Percentiles rank a stretch among this genome's conserved stretches.
Evolutionary conservation across 2,329 filamentous ascomycete genomes (phyloP).

Genomic region (Aspergillus sojae): DNA sequence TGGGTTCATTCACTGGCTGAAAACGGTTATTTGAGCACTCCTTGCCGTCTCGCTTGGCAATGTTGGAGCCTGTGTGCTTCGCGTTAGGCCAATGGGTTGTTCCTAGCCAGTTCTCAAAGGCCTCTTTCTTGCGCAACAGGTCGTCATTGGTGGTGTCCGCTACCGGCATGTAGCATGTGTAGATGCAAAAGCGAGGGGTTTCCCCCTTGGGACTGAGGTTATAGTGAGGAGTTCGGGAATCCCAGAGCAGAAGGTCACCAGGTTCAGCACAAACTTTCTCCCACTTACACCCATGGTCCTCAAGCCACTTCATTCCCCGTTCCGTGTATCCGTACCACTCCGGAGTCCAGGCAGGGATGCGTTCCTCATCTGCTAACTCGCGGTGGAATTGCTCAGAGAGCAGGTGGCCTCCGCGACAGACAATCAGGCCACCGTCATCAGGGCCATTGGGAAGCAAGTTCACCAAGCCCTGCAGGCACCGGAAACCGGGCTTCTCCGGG

Average conservation of each 20-base stretch:
- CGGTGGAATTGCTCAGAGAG: constrained; percentile 36
- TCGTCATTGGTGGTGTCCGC: constrained; percentile 45
- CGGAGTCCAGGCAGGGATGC: constrained; percentile 28
- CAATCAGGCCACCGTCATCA: constrained; percentile 42
- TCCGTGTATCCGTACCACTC: constrained; percentile 37
- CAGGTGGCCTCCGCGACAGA: constrained; percentile 35
- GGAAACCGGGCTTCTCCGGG: constrained; percentile 49
- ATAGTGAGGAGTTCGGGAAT: constrained; percentile 43
- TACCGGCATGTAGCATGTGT: constrained; percentile 48
- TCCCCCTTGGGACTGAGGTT: constrained; percentile 39
- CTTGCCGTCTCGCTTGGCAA: no score
- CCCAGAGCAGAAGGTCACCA: constrained; percentile 49
- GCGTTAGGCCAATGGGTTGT: no score
- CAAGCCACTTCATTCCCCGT: constrained; percentile 37
- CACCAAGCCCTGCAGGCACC: constrained; percentile 54
- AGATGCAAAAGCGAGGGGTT: constrained; percentile 38
- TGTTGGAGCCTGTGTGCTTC: no score
- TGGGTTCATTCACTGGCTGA: no score
- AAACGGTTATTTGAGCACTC: no score
- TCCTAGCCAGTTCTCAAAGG: constrained; percentile 34
- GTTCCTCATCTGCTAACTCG: constrained; percentile 31
- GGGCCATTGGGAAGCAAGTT: constrained; percentile 45
- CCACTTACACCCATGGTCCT: constrained; percentile 29
- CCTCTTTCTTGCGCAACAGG: constrained; percentile 45
- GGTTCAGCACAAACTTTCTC: constrained; percentile 47